Conservation (phyloP, 192 early-diverging fungal species). For the Chytriomyces sp. region DNA sequence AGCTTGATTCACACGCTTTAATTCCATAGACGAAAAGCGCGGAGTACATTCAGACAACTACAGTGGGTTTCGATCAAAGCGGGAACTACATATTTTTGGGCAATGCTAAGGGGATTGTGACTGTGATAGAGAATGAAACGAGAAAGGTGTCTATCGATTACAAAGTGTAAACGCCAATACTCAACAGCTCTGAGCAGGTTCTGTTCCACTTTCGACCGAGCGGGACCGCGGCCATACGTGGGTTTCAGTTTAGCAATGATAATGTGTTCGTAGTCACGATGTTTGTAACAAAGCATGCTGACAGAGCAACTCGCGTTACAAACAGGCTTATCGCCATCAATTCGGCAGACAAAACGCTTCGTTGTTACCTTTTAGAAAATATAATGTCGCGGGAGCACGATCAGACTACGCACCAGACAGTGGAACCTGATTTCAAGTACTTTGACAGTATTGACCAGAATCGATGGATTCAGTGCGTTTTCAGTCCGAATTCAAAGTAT, state of each 20-base stretch:
- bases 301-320: slow-evolving; percentile 3
- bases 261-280: slow-evolving; percentile 56
- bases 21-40: slow-evolving; percentile 4
- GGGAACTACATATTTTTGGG: slow-evolving; percentile 67
- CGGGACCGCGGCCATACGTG: slow-evolving; percentile 54
- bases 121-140: slow-evolving; percentile 59
- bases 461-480: slow-evolving; percentile 86
- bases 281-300: no score
- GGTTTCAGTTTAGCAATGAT: slow-evolving; percentile 65
- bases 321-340: slow-evolving; percentile 76
- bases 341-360: slow-evolving; percentile 40
- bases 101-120: slow-evolving; percentile 66
- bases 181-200: not conserved
- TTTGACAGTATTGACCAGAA: slow-evolving; percentile 87
- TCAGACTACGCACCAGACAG: not conserved
- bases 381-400: not conserved
- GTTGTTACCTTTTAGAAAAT: slow-evolving; percentile 11
- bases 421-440: slow-evolving; percentile 68
- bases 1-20: not conserved
- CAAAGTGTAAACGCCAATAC: no score
- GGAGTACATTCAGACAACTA: slow-evolving; percentile 16
- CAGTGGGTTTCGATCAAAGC: slow-evolving; percentile 10
- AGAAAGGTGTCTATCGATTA: slow-evolving; percentile 44
- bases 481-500: slow-evolving; percentile 88
- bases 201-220: slow-evolving; percentile 19